phyloP scores from a whole-genome alignment of 192 early-diverging fungal species.

The Entomortierella lignicola region DNA sequence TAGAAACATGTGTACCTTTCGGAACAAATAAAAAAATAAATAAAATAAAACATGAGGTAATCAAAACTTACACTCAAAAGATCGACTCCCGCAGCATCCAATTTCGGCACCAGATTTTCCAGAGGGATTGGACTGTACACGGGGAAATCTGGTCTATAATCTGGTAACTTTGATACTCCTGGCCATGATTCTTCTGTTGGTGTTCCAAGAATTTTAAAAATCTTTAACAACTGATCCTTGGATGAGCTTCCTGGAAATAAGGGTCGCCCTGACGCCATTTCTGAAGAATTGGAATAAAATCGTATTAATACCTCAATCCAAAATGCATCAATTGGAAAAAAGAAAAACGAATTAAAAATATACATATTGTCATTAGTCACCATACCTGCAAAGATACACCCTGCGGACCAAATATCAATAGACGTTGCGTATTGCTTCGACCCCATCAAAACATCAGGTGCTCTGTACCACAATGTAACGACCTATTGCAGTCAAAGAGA shows the following conservation, averaged over 20 bases:
- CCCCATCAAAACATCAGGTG: slow-evolving; percentile 90
- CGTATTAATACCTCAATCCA: no score
- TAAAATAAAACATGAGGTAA: not conserved
- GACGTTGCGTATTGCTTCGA: slow-evolving; percentile 89
- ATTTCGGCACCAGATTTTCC: slow-evolving; percentile 82
- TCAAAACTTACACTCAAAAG: slow-evolving; percentile 71
- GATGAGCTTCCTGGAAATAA: slow-evolving; percentile 92
- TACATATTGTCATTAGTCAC: not conserved
- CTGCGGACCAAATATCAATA: slow-evolving; percentile 89
- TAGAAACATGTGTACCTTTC: not conserved
- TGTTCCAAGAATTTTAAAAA: slow-evolving; percentile 92
- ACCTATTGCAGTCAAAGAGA: slow-evolving; percentile 55
- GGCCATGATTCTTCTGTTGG: slow-evolving; percentile 90
- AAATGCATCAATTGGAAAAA: not conserved
- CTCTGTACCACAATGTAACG: slow-evolving; percentile 91
- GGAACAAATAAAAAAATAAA: not conserved
- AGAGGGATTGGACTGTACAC: slow-evolving; percentile 76
- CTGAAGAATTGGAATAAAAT: no score
- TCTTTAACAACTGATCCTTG: slow-evolving; percentile 87
- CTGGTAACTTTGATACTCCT: slow-evolving; percentile 83
- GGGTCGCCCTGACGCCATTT: slow-evolving; percentile 91
- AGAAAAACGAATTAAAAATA: no score
- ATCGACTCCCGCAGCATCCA: slow-evolving; percentile 87
- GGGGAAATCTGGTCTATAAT: slow-evolving; percentile 88
- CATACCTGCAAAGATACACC: slow-evolving; percentile 87